phyloP scores from a whole-genome alignment of 805 yeast species.

The Yarrowia hollandica region DNA sequence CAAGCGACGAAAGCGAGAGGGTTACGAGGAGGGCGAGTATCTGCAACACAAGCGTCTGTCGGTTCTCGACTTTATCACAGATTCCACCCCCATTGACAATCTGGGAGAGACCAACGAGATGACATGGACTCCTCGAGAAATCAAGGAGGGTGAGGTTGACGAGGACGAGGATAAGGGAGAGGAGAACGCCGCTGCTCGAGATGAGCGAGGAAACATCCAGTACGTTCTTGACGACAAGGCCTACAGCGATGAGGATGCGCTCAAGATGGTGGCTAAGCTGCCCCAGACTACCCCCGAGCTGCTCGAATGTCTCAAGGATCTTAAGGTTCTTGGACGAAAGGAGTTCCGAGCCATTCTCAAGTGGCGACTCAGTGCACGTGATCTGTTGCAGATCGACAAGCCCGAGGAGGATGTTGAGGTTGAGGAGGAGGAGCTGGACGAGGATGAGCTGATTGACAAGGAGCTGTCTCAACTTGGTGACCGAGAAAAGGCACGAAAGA shows the following conservation, averaged over 20 bases:
- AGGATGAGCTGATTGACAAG: slow-evolving; percentile 85
- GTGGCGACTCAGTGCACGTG: slow-evolving; percentile 89
- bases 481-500: slow-evolving; percentile 64
- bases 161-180: neutral
- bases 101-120: slow-evolving; percentile 74
- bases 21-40: slow-evolving; percentile 94
- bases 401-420: slow-evolving; percentile 51
- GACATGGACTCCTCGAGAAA: slow-evolving; percentile 35
- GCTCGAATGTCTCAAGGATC: slow-evolving; percentile 80
- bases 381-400: slow-evolving; percentile 65
- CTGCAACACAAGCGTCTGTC: slow-evolving; percentile 67
- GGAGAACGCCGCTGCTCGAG: neutral
- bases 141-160: neutral
- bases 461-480: slow-evolving; percentile 76
- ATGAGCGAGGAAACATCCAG: neutral
- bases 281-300: slow-evolving; percentile 79
- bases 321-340: slow-evolving; percentile 89
- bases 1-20: slow-evolving; percentile 86
- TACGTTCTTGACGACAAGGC: slow-evolving; percentile 54
- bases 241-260: slow-evolving; percentile 53
- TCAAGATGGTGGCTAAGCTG: slow-evolving; percentile 69
- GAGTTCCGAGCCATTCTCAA: slow-evolving; percentile 82
- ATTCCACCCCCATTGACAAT: slow-evolving; percentile 78
- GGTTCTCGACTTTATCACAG: slow-evolving; percentile 75
- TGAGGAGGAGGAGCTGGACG: slow-evolving; percentile 72